Percentiles rank a stretch among this genome's conserved stretches.
Evolutionary conservation across 129 eudicot species (phyloP).

Genomic region (Tagetes patula): DNA sequence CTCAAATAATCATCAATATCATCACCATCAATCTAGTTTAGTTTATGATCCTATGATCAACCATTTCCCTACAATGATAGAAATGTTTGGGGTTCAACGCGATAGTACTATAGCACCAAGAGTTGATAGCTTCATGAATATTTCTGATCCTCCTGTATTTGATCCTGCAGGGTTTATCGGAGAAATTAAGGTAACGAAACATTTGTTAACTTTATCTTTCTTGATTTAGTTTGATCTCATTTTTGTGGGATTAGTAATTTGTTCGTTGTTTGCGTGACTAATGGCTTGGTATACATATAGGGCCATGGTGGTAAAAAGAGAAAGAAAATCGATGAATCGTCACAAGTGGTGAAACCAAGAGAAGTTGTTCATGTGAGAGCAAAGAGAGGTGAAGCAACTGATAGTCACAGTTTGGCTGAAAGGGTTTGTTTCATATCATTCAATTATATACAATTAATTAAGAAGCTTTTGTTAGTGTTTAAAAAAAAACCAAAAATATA

Average conservation of each 20-base stretch:
- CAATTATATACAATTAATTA: constrained; percentile 1
- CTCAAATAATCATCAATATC: constrained; percentile 26
- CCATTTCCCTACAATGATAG: constrained; percentile 33
- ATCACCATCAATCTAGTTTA: constrained; percentile 24
- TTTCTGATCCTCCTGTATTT: constrained; percentile 31
- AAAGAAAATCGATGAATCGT: constrained; percentile 42
- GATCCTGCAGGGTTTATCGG: constrained; percentile 32
- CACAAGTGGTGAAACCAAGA: constrained; percentile 47
- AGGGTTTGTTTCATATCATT: constrained; percentile 50
- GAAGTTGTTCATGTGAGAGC: constrained; percentile 98
- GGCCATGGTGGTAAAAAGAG: constrained; percentile 63
- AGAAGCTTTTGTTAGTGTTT: neutral
- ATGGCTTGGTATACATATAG: constrained; percentile 24
- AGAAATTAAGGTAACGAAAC: constrained; percentile 21
- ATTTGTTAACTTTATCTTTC: neutral
- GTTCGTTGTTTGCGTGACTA: neutral
- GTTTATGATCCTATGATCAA: constrained; percentile 34
- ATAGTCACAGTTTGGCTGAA: constrained; percentile 96
- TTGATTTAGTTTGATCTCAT: neutral
- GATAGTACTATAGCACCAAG: constrained; percentile 17
- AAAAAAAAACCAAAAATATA: too few relatives aligned
- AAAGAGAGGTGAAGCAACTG: constrained; percentile 96
- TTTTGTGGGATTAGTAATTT: neutral
- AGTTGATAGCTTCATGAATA: constrained; percentile 30
- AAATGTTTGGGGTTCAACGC: constrained; percentile 24